Evolutionary conservation across 2,329 filamentous ascomycete genomes (phyloP), one percentile per base, ranked within the genome.

Genomic region (Curvularia sp.): DNA sequence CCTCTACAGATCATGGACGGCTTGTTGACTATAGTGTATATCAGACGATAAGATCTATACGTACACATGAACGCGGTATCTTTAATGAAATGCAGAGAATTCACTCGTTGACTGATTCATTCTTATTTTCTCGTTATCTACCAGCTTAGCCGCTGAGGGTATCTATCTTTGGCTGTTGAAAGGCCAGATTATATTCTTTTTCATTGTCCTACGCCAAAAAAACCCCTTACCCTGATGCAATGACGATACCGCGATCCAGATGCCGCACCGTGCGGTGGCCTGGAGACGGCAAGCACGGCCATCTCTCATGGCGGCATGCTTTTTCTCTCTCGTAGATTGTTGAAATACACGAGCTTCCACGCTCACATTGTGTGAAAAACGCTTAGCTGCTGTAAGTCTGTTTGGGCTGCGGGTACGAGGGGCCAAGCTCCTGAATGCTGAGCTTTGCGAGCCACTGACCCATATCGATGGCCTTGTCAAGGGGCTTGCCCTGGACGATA

Each of bases 391-490:
- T 65, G 70, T 79, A 79, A 38, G 74, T 76, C 68, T 79, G 77
- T 68, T 76, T 78, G 30, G 77, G 77, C 59, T 64, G 69, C 18
- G 77, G 77, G 67, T 72, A 98, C 90, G 93, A 95, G 80, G 94
- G 93, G 72, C 95, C 95, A 71, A 97, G 84, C 82, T 98, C 93
- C 82, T 94, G 89, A 78, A 99, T 94, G 84, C 93, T 95, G 73
- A 97, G 84, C 74, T 90, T 89, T 49, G 95, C 95, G 67, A 99
- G 86, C 95, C 95, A 99, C 81, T 97, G 93, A 65, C 95, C 95
- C 86, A 95, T 91, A 78, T 97, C 91, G 69, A 99, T 85, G 73
- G 86, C 86, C 67, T 88, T 87, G 71, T 90, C 88, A 49, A 99
- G 84, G 53, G 87, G 77, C 83, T 95, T 91, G 79, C 90, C 92